Conservation (phyloP, 495 filamentous ascomycete species). For the Tuber melanosporum region DNA sequence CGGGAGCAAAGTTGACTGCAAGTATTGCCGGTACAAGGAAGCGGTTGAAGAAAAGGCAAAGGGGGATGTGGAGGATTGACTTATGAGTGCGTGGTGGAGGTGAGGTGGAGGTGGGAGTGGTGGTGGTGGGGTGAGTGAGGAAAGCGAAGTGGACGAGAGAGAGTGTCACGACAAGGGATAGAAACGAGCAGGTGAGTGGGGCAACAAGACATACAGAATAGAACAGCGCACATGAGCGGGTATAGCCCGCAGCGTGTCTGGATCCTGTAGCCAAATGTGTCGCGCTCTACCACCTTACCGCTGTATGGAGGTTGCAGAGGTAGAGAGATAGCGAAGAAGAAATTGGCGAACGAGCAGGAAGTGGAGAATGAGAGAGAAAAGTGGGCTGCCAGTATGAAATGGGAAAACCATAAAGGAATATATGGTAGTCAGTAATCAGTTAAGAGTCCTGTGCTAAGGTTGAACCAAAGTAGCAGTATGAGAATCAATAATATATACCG, state of each 20-base stretch:
- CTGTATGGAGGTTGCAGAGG: not conserved
- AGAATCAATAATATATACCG: not conserved
- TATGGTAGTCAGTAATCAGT: not conserved
- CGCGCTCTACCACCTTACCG: not conserved
- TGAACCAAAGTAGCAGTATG: not conserved
- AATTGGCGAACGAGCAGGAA: not conserved
- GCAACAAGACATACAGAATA: constrained; percentile 14
- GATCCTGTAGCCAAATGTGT: not conserved
- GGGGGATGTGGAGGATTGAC: not conserved
- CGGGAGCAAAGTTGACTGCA: constrained; percentile 7
- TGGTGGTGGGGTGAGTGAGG: not conserved
- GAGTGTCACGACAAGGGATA: constrained; percentile 15
- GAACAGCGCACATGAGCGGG: constrained; percentile 7
- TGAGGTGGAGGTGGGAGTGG: not conserved
- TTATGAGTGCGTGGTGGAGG: no score
- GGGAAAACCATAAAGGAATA: not conserved
- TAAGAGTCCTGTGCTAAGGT: not conserved
- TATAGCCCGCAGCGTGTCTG: not conserved
- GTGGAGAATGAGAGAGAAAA: not conserved
- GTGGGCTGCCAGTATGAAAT: not conserved
- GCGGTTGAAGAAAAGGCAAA: constrained; percentile 11
- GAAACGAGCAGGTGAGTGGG: constrained; percentile 24
- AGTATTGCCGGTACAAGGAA: constrained; percentile 1
- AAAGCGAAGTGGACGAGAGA: constrained; percentile 8
- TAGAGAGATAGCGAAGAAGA: not conserved